Evolutionary conservation across 306 rosid species (phyloP).

Genomic region (Myrica gale): DNA sequence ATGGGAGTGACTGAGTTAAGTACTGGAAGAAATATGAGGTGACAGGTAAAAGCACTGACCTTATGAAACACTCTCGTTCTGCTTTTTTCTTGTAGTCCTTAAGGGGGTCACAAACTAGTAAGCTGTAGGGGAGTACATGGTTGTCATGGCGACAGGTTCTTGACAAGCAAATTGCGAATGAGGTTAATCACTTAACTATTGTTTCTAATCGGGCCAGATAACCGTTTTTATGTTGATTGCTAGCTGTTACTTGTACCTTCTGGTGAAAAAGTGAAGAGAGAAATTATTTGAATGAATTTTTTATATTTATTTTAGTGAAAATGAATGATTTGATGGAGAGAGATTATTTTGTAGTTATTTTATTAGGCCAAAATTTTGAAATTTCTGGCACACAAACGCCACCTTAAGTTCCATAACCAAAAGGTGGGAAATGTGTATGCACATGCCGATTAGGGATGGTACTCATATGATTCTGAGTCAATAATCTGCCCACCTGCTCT

Average conservation of each 20-base stretch:
- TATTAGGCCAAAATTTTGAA: too few relatives aligned
- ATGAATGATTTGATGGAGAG: too few relatives aligned
- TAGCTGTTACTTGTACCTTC: not conserved
- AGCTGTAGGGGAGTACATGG: not conserved
- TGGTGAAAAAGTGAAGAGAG: too few relatives aligned
- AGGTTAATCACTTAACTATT: not conserved
- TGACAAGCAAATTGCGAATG: not conserved
- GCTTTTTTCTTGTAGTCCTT: not conserved
- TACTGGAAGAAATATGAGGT: not conserved
- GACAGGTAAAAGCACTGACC: not conserved
- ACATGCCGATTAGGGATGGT: not conserved
- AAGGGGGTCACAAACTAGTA: not conserved
- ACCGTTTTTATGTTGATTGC: not conserved
- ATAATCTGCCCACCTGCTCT: not conserved
- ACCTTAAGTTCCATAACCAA: too few relatives aligned
- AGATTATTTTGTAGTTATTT: too few relatives aligned
- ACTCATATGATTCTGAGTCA: not conserved
- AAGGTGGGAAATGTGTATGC: not conserved
- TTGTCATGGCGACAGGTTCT: not conserved
- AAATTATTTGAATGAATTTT: too few relatives aligned
- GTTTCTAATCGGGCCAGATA: not conserved
- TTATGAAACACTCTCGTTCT: not conserved
- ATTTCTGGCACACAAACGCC: too few relatives aligned
- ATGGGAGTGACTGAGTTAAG: not conserved
- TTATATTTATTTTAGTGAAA: too few relatives aligned